Evolutionary conservation across 331 rosid species (phyloP), one percentile per base, ranked within the genome.

Genomic region (Phaseolus coccineus): DNA sequence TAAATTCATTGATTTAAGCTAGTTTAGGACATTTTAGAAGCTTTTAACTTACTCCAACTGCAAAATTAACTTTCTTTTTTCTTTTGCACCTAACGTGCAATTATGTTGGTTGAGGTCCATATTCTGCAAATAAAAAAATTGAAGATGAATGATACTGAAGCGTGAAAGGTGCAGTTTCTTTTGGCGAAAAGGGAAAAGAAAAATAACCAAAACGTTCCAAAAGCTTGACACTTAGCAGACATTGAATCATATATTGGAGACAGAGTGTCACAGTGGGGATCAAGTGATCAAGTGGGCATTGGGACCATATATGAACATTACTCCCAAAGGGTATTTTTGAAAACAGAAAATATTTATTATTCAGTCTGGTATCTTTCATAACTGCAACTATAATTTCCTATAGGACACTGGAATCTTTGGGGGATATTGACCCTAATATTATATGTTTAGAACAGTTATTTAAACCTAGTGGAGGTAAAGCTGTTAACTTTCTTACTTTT

Each of bases 261-360:
- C 85, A 73, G 87, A 50, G 68, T 73, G 91, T 76, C 74, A 67
- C 27, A 72, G 87, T 79, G 89, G 92, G 92, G 91, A 85, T 85
- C 94, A 90, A 85, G 64, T 71, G 94, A 83, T 85, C 92, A 87
- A 87, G 73, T 71, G 80, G 77, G 68, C 53, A 75, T 40, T 22
- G 52, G 46, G 12, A 25, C 51, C 39, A 40, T 39, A 5, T 62
- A 40, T 42, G 16, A 79, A 51, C 33, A 42, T 57, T 12, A 67
- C 48, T 76, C 47, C 74, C 66, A 48, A 84, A 59, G 84, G 80
- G 71, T 70, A 67, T 62, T 85, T 76, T 76, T 51, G 62, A 19
- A 77, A 76, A 59, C 24, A 31, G 40, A 22, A 59, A 40, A 13
- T 72, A 57, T 80, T 80, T 70, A 71, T 22, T 22, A 4, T 68